These are phyloP conservation scores for Aspergillus homomorphus DNA, from an alignment of 495 filamentous ascomycete genomes.

Conservation along the genomic window DNA sequence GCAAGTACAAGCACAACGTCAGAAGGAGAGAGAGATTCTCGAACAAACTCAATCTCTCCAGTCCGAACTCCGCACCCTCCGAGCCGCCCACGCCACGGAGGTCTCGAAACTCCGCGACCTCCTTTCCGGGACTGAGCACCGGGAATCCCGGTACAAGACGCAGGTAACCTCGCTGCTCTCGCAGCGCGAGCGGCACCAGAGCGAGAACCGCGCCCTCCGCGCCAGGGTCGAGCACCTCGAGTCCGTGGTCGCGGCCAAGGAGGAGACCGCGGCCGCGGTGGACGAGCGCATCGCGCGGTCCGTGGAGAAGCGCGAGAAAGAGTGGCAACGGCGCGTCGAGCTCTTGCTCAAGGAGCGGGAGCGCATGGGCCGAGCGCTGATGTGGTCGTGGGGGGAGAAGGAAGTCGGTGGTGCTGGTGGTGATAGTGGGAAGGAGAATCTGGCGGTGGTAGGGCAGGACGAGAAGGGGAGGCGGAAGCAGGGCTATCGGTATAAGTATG, in stretches of 20 bases:
- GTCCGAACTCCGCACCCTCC: constrained; percentile 38
- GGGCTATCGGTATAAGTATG: constrained; percentile 47
- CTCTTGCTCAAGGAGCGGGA: constrained; percentile 56
- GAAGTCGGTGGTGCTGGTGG: constrained; percentile 25
- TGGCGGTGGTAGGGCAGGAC: constrained; percentile 5
- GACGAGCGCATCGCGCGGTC: constrained; percentile 44
- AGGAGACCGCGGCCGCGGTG: constrained; percentile 39
- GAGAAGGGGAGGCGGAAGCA: constrained; percentile 34
- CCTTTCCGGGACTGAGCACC: constrained; percentile 40
- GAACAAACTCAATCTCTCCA: constrained; percentile 32
- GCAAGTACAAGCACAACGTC: not conserved
- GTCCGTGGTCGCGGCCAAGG: constrained; percentile 37
- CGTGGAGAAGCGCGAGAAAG: constrained; percentile 47
- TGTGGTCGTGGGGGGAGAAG: constrained; percentile 51
- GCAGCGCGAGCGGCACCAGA: constrained; percentile 20
- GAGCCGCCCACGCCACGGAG: constrained; percentile 37
- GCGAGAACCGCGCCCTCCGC: constrained; percentile 30
- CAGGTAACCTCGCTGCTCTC: constrained; percentile 33
- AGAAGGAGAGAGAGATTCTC: constrained; percentile 4
- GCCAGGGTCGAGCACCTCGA: constrained; percentile 35
- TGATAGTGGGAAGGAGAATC: constrained; percentile 27
- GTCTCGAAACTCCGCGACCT: constrained; percentile 39
- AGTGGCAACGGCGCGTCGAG: constrained; percentile 50
- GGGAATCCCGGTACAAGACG: constrained; percentile 41
- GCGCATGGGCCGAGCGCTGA: constrained; percentile 49